Evolutionary conservation across 805 yeast species (phyloP).

Genomic region (Metschnikowia picachoensis): DNA sequence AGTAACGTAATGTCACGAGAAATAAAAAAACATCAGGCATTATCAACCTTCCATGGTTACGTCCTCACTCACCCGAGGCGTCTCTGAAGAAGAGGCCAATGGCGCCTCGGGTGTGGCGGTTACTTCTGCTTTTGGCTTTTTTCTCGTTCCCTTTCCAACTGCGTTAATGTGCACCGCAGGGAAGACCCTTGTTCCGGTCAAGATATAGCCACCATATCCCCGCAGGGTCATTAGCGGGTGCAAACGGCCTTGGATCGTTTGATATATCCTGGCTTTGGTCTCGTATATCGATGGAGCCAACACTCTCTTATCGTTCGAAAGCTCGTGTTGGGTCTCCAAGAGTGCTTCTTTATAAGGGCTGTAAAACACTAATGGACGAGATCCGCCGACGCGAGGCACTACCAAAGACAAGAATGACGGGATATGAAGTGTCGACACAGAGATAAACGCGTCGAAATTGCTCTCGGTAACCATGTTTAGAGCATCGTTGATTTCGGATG

Average conservation of each 20-base stretch:
- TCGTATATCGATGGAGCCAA: slow-evolving; percentile 82
- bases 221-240: slow-evolving; percentile 95
- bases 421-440: slow-evolving; percentile 69
- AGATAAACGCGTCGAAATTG: slow-evolving; percentile 70
- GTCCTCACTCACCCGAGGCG: neutral
- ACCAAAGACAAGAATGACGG: slow-evolving; percentile 60
- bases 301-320: slow-evolving; percentile 63
- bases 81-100: neutral
- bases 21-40: neutral
- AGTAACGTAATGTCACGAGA: too few relatives aligned
- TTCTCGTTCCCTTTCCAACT: slow-evolving; percentile 60
- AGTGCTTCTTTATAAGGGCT: slow-evolving; percentile 77
- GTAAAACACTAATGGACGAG: slow-evolving; percentile 82
- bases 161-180: slow-evolving; percentile 65
- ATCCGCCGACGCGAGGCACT: slow-evolving; percentile 69
- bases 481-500: slow-evolving; percentile 45
- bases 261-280: slow-evolving; percentile 80
- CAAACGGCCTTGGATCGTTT: slow-evolving; percentile 88
- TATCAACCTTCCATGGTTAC: neutral
- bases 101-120: slow-evolving; percentile 8
- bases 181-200: slow-evolving; percentile 73
- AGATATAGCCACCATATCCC: slow-evolving; percentile 86
- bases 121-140: slow-evolving; percentile 26
- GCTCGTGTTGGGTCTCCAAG: slow-evolving; percentile 66
- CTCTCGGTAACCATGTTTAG: slow-evolving; percentile 48